Evolutionary conservation across 2,329 filamentous ascomycete genomes (phyloP).

Genomic region (Seiridium cupressi): DNA sequence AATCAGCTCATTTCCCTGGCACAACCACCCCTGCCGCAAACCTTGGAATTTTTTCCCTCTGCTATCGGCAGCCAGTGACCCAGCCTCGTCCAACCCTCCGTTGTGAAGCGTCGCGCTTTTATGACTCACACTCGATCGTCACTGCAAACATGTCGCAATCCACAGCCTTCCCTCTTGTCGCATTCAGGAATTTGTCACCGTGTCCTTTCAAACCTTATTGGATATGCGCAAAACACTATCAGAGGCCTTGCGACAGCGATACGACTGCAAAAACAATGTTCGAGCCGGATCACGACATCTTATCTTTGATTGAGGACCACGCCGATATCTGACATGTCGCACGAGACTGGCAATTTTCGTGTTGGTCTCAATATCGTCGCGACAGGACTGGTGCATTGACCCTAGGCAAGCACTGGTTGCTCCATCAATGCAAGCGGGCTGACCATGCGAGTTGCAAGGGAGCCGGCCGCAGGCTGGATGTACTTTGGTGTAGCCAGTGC

Average conservation of each 20-base stretch:
- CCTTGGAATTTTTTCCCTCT: constrained; percentile 1
- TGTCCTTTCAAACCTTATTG: not conserved
- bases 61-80: constrained; percentile 3
- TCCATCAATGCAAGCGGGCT: constrained; percentile 25
- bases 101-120: not conserved
- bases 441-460: constrained; percentile 24
- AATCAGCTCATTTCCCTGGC: constrained; percentile 12
- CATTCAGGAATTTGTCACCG: not conserved
- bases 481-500: constrained; percentile 23
- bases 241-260: not conserved
- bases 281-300: not conserved
- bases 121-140: constrained; percentile 6
- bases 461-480: constrained; percentile 20
- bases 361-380: constrained; percentile 14
- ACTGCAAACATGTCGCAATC: not conserved
- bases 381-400: constrained; percentile 15
- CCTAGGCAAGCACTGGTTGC: constrained; percentile 21
- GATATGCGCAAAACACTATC: not conserved
- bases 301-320: not conserved
- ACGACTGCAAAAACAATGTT: not conserved
- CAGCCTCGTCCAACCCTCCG: constrained; percentile 12
- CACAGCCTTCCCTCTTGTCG: constrained; percentile 4
- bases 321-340: not conserved
- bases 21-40: constrained; percentile 6
- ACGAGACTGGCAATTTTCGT: constrained; percentile 6